Base-by-base conservation (phyloP, 768 basidiomycete species). In the Suillus lakei region DNA sequence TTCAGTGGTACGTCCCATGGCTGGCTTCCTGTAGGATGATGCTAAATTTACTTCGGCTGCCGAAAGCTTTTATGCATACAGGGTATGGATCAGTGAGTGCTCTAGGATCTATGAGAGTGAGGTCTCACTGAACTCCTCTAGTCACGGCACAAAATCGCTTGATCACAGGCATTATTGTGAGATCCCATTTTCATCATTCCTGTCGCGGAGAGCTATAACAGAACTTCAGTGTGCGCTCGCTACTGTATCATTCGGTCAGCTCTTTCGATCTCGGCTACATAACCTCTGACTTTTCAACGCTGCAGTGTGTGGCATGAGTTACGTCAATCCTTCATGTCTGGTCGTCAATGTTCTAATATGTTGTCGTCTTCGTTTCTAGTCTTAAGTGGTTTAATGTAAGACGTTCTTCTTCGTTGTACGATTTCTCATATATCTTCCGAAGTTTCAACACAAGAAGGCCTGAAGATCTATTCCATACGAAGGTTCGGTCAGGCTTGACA, bases 71-170 rank as follows among this genome's bases (percentile, higher is more conserved):
- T 74, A 74, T 23, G 64, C 62, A 32, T 67, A 69, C 30, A 71
- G 69, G 32, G 69, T 74, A 21, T 74, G 71, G 71, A 72, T 73
- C 64, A 73, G 72, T 73, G 54, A 48, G 72, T 46, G 9, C 8
- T 8, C 34, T 2, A 32, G 21, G 51, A 23, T 2, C 6, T n/a
- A 15, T 26, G 23, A 16, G 4, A 32, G 34, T 51, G 7, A 54
- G 0, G 4, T 50, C 1, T 48, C 46, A 50, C 63, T 4, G 32
- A 44, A 13, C 30, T 21, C 10, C 26, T 50, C 38, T 48, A 73
- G 72, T 74, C 43, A 72, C 70, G 5, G 68, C 53, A 51, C 38
- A 10, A 38, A 73, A 73, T 44, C 62, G 60, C 21, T 5, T 56
- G 13, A 16, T 74, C n/a, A 67, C 66, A 9, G 51, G 51, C 18